Base-by-base conservation (phyloP, 192 early-diverging fungal species). In the Backusella tarrabulga region DNA sequence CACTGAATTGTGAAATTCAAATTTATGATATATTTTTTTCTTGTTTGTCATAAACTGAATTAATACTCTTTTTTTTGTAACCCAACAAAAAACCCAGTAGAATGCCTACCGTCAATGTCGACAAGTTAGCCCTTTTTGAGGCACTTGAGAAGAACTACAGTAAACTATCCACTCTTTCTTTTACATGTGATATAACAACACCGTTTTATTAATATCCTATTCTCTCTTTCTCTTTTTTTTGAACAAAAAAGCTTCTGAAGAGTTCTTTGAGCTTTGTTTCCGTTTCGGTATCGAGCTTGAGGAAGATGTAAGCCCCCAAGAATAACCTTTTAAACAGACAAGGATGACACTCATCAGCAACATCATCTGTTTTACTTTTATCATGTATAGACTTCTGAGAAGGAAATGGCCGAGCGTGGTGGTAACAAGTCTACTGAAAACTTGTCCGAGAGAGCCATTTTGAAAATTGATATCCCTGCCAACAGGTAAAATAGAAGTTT, bases 241-340 rank as follows among this genome's bases (percentile, higher is more conserved):
- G 17, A 6, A 52, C 23, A 46, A 6, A 67, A 8, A 77, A 94
- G 92, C 91, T 41, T 86, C 87, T 73, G 92, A 95, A 60, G 92
- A 97, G 81, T 98, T 99, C 89, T 90, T 93, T 84, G 98, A 99
- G 85, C 90, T 99, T 68, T 98, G 98, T 84, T 99, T 99, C 87
- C 93, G 97, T 83, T 98, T 97, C 84, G 98, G 98, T 73, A 96
- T 99, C 77, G 98, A 99, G 88, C 88, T 99, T 44, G 98, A 99
- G 77, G 98, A 99, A 83, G 96, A 97, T 84, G 93, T 94, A 89
- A 68, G 88, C 36, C 3, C 42, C 14, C 42, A 6, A 32, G n/a
- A 42, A 71, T 54, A 17, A 8, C 19, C 44, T 3, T 32, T 32
- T 7, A 34, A 6, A 75, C 11, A 21, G 46, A 9, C 21, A 77